Percentiles rank a stretch among this genome's conserved stretches.
phyloP scores from a whole-genome alignment of 73 alveolate species.

The Paramecium biaurelia region DNA sequence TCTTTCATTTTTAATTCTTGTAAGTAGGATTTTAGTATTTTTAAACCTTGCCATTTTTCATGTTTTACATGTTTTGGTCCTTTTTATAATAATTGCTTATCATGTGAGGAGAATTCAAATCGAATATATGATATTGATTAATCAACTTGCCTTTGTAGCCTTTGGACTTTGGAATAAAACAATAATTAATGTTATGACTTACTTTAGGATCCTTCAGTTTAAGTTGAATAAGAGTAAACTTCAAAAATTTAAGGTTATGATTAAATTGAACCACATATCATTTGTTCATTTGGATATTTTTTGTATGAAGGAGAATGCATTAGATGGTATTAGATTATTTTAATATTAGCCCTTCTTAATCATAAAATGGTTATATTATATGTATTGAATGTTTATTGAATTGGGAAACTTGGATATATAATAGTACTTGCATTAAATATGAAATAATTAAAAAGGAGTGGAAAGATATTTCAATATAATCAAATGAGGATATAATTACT shows the following conservation, averaged over 20 bases:
- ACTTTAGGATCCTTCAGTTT: not conserved
- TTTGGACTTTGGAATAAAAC: not conserved
- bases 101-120: not conserved
- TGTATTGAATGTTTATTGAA: not conserved
- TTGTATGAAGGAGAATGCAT: not conserved
- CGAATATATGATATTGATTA: not conserved
- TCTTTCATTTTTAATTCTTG: not conserved
- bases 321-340: not conserved
- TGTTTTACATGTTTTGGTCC: not conserved
- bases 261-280: not conserved
- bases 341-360: not conserved
- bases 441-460: not conserved
- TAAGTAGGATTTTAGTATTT: not conserved
- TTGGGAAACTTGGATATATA: not conserved
- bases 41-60: not conserved
- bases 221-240: not conserved
- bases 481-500: not conserved
- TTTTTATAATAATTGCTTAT: not conserved
- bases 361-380: not conserved
- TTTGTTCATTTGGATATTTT: not conserved
- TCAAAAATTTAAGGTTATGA: not conserved
- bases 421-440: not conserved
- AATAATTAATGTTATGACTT: not conserved
- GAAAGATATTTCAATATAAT: not conserved
- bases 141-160: not conserved